These are phyloP conservation scores for Prunus dulcis DNA, from an alignment of 306 rosid genomes.

Conservation along the genomic window DNA sequence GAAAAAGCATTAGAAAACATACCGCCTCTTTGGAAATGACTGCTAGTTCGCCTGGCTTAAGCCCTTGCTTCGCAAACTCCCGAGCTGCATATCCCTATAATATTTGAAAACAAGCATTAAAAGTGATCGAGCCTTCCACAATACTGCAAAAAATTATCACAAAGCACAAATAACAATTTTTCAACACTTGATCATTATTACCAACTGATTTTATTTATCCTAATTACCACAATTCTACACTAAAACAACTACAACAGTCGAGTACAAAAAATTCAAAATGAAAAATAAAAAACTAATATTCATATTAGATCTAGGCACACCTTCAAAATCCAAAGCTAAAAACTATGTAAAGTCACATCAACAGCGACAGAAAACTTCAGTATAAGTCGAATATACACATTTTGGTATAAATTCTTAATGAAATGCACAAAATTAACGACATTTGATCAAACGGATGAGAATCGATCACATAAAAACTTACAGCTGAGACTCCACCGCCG, in stretches of 20 bases:
- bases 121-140: neutral
- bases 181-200: neutral
- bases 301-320: constrained; percentile 11
- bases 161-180: neutral
- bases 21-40: constrained; percentile 93
- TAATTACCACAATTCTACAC: neutral
- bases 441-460: neutral
- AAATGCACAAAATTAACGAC: neutral
- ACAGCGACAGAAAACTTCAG: neutral
- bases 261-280: neutral
- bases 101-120: constrained; percentile 4
- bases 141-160: neutral
- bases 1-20: constrained; percentile 8
- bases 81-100: constrained; percentile 93
- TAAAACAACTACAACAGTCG: neutral
- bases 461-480: constrained; percentile 39
- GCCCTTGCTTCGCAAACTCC: constrained; percentile 80
- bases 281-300: neutral
- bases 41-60: constrained; percentile 87
- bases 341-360: neutral
- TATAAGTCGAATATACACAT: neutral
- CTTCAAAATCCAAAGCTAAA: neutral
- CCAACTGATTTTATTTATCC: neutral
- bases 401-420: neutral
- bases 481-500: constrained; percentile 97